Evolutionary conservation across 192 early-diverging fungal species (phyloP).

Genomic region (Rhizophagus clarus): DNA sequence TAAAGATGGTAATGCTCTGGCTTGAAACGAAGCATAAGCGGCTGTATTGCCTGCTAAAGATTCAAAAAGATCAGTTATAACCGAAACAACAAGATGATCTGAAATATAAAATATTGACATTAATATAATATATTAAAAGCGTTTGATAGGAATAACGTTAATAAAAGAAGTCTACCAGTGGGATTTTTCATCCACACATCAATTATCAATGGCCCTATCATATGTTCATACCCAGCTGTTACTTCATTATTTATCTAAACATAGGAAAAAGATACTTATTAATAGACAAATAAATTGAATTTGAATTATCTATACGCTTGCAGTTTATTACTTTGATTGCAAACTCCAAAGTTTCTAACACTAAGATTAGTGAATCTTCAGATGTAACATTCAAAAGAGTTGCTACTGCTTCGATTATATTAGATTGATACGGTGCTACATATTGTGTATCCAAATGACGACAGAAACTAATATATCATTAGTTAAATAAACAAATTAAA

Average conservation of each 20-base stretch:
- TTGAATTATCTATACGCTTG: background rate
- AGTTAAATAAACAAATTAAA: background rate
- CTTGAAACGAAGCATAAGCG: constrained; percentile 68
- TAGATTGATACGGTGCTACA: constrained; percentile 56
- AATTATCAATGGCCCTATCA: constrained; percentile 71
- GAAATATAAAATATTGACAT: constrained; percentile 13
- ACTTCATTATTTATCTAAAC: constrained; percentile 65
- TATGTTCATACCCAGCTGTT: constrained; percentile 73
- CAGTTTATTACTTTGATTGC: constrained; percentile 56
- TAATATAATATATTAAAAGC: background rate
- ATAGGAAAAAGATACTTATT: background rate
- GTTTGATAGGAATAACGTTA: background rate
- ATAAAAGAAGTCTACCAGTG: constrained; percentile 43
- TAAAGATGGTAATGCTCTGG: constrained; percentile 75
- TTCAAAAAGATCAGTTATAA: constrained; percentile 79
- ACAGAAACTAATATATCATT: constrained; percentile 43
- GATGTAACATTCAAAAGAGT: constrained; percentile 57
- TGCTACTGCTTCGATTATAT: constrained; percentile 63
- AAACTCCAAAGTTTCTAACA: constrained; percentile 66
- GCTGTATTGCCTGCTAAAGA: constrained; percentile 68
- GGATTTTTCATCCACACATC: constrained; percentile 81
- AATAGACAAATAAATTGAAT: background rate
- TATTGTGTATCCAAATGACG: constrained; percentile 53
- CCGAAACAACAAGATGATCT: constrained; percentile 75
- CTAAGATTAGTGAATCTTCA: constrained; percentile 67